Conservation (phyloP, 2,329 filamentous ascomycete genomes). For the Ophiostoma himal-ulmi region DNA sequence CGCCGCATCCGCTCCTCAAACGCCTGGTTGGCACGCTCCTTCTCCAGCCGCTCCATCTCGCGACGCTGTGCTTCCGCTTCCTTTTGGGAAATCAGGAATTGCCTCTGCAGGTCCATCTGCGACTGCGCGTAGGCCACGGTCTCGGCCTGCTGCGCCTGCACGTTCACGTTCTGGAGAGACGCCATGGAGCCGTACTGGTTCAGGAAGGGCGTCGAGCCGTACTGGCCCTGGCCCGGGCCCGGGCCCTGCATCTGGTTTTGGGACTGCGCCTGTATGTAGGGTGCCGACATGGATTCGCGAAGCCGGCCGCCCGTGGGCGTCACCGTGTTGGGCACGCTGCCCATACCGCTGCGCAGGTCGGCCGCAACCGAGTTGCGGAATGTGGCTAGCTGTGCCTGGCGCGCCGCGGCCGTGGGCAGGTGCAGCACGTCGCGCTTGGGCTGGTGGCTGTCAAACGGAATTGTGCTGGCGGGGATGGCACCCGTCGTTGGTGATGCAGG, state of each 20-base stretch:
- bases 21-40: constrained; percentile 53
- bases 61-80: constrained; percentile 56
- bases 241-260: not conserved
- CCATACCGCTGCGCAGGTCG: constrained; percentile 56
- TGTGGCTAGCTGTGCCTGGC: constrained; percentile 56
- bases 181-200: constrained; percentile 12
- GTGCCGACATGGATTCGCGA: constrained; percentile 28
- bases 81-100: constrained; percentile 54
- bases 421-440: constrained; percentile 42
- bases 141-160: not conserved
- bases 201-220: not conserved
- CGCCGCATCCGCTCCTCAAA: constrained; percentile 73
- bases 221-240: not conserved
- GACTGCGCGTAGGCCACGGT: constrained; percentile 31
- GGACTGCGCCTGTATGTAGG: constrained; percentile 29
- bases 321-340: constrained; percentile 47
- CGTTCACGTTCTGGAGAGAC: constrained; percentile 24
- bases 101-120: constrained; percentile 49
- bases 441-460: constrained; percentile 50
- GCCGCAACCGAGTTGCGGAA: constrained; percentile 62
- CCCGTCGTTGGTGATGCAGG: not conserved
- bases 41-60: constrained; percentile 53
- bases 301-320: constrained; percentile 9
- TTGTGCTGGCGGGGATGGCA: constrained; percentile 31
- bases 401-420: constrained; percentile 39